Percentiles rank a stretch among this genome's conserved stretches.
Conservation (phyloP, 768 basidiomycete genomes). For the Tulasnella sp. region DNA sequence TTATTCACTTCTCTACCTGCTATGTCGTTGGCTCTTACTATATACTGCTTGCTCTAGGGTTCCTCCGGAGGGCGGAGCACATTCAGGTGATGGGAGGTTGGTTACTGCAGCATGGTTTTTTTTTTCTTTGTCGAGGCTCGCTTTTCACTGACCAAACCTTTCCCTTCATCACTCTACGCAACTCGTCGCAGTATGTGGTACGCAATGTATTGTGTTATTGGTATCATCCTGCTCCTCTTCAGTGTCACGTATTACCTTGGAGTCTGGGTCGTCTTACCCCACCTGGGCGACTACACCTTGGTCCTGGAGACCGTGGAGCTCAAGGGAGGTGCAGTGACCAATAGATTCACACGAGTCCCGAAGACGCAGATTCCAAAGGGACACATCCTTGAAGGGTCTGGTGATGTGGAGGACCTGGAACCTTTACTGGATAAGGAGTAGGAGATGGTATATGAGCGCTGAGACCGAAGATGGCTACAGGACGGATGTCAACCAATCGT, state of each 20-base stretch:
- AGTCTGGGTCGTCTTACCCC: slow-evolving; percentile 39
- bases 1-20: too few relatives aligned
- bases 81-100: slow-evolving; percentile 26
- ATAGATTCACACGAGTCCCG: not conserved
- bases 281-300: slow-evolving; percentile 36
- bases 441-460: too few relatives aligned
- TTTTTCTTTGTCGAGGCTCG: too few relatives aligned
- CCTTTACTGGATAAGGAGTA: too few relatives aligned
- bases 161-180: too few relatives aligned
- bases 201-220: slow-evolving; percentile 26
- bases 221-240: slow-evolving; percentile 24
- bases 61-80: slow-evolving; percentile 18
- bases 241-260: slow-evolving; percentile 25
- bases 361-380: too few relatives aligned
- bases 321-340: slow-evolving; percentile 18
- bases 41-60: slow-evolving; percentile 20
- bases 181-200: slow-evolving; percentile 20
- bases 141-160: too few relatives aligned
- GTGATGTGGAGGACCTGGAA: too few relatives aligned
- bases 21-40: not conserved
- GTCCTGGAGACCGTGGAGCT: slow-evolving; percentile 26
- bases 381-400: too few relatives aligned
- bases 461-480: too few relatives aligned
- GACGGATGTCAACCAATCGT: too few relatives aligned
- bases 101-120: too few relatives aligned